phyloP scores from a whole-genome alignment of 192 early-diverging fungal species.

The Umbelopsis sp. region DNA sequence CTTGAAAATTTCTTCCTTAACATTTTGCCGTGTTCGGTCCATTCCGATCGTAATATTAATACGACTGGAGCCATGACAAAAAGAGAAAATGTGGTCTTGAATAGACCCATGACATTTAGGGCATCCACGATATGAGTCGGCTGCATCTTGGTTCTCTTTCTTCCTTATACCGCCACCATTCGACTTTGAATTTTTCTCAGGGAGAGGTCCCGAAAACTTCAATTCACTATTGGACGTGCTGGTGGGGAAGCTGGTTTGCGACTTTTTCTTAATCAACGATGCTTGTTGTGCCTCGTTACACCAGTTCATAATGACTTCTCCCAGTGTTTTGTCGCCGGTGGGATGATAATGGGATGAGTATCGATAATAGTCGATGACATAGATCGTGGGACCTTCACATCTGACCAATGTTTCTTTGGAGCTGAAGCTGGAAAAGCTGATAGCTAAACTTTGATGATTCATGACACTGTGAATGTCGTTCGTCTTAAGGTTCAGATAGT shows the following conservation, averaged over 20 bases:
- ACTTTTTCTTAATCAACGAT: not conserved
- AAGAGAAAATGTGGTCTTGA: constrained; percentile 56
- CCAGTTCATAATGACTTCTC: constrained; percentile 15
- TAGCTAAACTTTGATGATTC: constrained; percentile 3
- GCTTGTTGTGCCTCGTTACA: not conserved
- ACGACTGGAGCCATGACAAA: constrained; percentile 52
- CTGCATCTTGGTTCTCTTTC: not conserved
- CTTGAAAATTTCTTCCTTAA: constrained; percentile 15
- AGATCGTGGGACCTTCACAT: constrained; percentile 6
- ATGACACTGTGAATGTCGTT: not conserved
- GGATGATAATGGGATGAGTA: not conserved
- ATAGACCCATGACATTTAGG: not conserved
- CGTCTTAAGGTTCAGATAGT: constrained; percentile 7
- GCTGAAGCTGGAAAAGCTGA: constrained; percentile 8
- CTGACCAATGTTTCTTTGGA: not conserved
- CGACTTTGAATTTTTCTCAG: not conserved
- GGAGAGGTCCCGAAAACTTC: not conserved
- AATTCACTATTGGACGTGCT: not conserved
- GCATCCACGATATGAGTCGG: constrained; percentile 14
- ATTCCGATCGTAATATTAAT: constrained; percentile 46
- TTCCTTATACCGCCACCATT: not conserved
- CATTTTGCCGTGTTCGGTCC: constrained; percentile 25
- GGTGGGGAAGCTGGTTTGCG: not conserved
- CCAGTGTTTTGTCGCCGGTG: not conserved
- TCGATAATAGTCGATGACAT: constrained; percentile 17